Evolutionary conservation across 1,284 basidiomycete genomes (phyloP), one percentile per base, ranked within the genome.

Genomic region (Gymnopus androsaceus): DNA sequence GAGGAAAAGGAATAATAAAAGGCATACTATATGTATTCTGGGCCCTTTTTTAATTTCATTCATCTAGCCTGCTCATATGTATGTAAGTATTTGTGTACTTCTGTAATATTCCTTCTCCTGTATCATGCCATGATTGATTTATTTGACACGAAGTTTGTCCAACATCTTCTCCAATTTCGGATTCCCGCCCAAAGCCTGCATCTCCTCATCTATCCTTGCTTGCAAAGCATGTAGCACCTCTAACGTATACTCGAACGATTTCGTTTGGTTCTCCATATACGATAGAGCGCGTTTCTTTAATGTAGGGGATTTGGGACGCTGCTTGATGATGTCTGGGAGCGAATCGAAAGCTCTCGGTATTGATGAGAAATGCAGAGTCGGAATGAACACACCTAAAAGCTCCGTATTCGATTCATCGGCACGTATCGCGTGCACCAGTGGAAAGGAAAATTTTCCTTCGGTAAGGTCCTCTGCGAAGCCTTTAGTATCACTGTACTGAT

Each of bases 391-490:
- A 54, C 52, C 45, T 36, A 54, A 17, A 28, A 54, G 44, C 28
- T 41, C 25, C n/a, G 25, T 25, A 40, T 54, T 47, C 19, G 44
- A 36, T 40, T 25, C 25, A 28, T 54, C 34, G n/a, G 42, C 52
- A 9, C 33, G 21, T 47, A 54, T 47, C 17, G 44, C 86, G 66
- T 98, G 95, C 0, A 98, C 88, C 55, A 98, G 82, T 0, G 94
- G 95, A 69, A 98, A 98, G 15, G 90, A 94, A 72, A 98, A 98
- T 70, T 98, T 98, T 1, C 95, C 95, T 72, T 98, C 95, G 0
- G 93, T 92, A 7, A 98, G 77, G 66, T 98, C 95, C 72, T 98
- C 95, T 5, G 90, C 92, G 66, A 92, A 98, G 4, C 95, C 95
- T 73, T 98, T 98, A 73, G 95, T 95, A 28, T 84, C 79, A 1